Conservation (phyloP, 2,329 filamentous ascomycete genomes). For the Fusarium cicatricum region DNA sequence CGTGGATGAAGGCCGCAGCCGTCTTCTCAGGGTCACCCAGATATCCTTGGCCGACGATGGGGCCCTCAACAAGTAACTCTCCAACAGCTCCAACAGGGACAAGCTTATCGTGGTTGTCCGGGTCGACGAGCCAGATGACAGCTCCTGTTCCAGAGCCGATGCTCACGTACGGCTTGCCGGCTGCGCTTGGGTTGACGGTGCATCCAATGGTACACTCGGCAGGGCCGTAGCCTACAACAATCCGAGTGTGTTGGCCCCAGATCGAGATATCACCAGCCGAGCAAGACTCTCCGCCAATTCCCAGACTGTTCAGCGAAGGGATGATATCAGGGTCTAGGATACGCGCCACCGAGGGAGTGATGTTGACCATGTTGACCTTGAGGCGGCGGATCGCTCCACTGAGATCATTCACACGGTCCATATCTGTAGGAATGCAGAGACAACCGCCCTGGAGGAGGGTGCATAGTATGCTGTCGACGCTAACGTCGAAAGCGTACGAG, state of each 20-base stretch:
- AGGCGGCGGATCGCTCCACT: conserved; percentile 55
- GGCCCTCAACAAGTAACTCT: conserved; percentile 64
- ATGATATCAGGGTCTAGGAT: conserved; percentile 56
- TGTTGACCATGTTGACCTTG: conserved; percentile 56
- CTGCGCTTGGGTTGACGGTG: conserved; percentile 54
- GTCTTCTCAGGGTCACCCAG: conserved; percentile 67
- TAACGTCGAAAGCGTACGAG: conserved; percentile 63
- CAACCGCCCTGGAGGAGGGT: conserved; percentile 60
- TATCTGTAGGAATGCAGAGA: conserved; percentile 63
- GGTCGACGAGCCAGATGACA: conserved; percentile 61
- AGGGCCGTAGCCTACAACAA: conserved; percentile 62
- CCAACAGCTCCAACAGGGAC: conserved; percentile 59
- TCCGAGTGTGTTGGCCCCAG: conserved; percentile 56
- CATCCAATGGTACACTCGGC: conserved; percentile 64
- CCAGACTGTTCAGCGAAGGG: conserved; percentile 55
- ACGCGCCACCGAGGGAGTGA: conserved; percentile 60
- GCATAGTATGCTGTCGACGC: conserved; percentile 62
- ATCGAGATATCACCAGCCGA: conserved; percentile 57
- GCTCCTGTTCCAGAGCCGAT: conserved; percentile 60
- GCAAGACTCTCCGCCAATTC: conserved; percentile 62
- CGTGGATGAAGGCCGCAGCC: conserved; percentile 62
- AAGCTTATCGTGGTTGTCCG: conserved; percentile 55
- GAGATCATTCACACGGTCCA: conserved; percentile 60
- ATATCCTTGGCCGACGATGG: conserved; percentile 70
- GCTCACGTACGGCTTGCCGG: conserved; percentile 48